Base-by-base conservation (phyloP, 2,329 filamentous ascomycete species). In the Diaporthe sp. region DNA sequence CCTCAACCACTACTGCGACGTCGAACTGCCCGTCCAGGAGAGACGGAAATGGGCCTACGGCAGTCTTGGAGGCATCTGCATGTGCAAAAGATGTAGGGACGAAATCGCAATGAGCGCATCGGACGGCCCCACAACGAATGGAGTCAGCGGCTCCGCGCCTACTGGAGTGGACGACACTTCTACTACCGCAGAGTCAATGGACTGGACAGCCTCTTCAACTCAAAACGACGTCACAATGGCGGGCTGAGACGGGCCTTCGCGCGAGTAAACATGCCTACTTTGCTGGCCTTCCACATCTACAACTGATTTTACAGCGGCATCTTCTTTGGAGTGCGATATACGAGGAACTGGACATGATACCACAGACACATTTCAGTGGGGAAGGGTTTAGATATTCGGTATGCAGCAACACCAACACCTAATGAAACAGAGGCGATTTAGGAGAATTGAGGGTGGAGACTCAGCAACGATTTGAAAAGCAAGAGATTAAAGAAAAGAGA, bases 41-140 rank as follows among this genome's bases (percentile, higher is more conserved):
- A 90, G 97, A 73, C 90, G 97, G 76, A 96, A 97, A 79, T 98
- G 96, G 95, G 94, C 96, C 6, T 87, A 88, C 61, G 97, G 96
- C 7, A 96, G 95, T 74, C 86, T 99, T 70, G 97, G 97, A 0
- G 97, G 97, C 0, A 92, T 91, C 83, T 99, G 97, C 84, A 92
- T 94, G 88, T 99, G 97, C 84, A 85, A 89, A 75, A 90, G 97
- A 77, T 99, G 97, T 83, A 85, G 92, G 32, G 92, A 90, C 80
- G 96, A 98, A 82, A 90, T 88, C 2, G 84, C 83, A 15, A 27
- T 25, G 35, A 68, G 32, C 37, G 27, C 25, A 4, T 19, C 22
- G 56, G 55, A 55, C 3, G 51, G 8, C 17, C 7, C 51, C 17
- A 32, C 42, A 39, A 22, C 42, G 22, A 17, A 44, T 4, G 35